These are phyloP conservation scores for Croton setiger DNA, from an alignment of 441 rosid genomes.

Conservation along the genomic window DNA sequence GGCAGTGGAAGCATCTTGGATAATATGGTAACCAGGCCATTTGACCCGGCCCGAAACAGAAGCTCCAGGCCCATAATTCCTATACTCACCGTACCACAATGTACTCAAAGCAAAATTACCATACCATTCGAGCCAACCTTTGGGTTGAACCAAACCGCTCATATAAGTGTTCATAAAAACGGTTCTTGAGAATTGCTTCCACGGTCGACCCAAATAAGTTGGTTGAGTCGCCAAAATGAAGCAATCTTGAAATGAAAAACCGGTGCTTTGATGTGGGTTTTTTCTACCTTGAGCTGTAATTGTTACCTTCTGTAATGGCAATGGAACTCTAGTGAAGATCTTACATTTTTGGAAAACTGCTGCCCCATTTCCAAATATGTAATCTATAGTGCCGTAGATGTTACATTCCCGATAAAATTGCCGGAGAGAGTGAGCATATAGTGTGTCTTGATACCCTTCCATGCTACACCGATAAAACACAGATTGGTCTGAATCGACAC, in stretches of 20 bases:
- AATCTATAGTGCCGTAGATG: constrained; percentile 75
- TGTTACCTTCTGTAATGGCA: constrained; percentile 59
- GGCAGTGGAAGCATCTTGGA: constrained; percentile 41
- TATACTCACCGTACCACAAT: constrained; percentile 63
- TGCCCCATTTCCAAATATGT: constrained; percentile 86
- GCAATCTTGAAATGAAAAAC: constrained; percentile 70
- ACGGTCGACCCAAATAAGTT: constrained; percentile 75
- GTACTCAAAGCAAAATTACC: constrained; percentile 58
- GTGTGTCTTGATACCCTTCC: constrained; percentile 79
- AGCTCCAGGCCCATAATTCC: constrained; percentile 64
- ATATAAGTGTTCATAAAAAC: constrained; percentile 56
- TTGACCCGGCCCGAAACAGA: constrained; percentile 34
- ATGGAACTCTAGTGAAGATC: constrained; percentile 55
- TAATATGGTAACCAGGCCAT: constrained; percentile 65
- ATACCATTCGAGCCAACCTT: constrained; percentile 76
- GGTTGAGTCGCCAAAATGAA: constrained; percentile 48
- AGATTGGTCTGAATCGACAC: constrained; percentile 63
- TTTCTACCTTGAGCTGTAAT: constrained; percentile 82
- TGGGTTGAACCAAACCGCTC: constrained; percentile 47
- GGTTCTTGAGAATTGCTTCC: constrained; percentile 76
- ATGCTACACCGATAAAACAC: constrained; percentile 72
- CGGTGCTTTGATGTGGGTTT: constrained; percentile 73
- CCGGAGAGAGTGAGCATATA: constrained; percentile 66
- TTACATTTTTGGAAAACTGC: constrained; percentile 74
- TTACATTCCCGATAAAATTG: constrained; percentile 78